These are phyloP conservation scores for Perilla frutescens DNA, from an alignment of 257 asterid species.

Conservation along the genomic window DNA sequence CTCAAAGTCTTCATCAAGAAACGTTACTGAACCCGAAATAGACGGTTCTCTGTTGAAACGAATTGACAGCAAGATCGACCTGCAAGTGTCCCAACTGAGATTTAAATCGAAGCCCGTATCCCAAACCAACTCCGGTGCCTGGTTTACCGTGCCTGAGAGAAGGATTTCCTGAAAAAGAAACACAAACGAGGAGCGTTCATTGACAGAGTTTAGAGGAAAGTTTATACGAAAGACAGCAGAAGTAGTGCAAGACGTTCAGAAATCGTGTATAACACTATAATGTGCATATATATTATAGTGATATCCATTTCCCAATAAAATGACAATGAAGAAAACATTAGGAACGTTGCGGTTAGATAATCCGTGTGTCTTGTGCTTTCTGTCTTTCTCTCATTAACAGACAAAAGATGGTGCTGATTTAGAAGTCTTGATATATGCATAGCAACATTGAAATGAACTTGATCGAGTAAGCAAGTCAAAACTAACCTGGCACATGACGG, in stretches of 20 bases:
- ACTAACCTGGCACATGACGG: constrained; percentile 93
- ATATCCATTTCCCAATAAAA: constrained; percentile 1
- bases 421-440: constrained; percentile 17
- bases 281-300: neutral
- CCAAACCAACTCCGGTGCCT: constrained; percentile 79
- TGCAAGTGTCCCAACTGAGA: constrained; percentile 83
- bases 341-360: no score
- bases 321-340: neutral
- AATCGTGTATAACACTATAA: neutral
- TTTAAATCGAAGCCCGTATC: constrained; percentile 86
- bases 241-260: neutral
- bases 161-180: constrained; percentile 70
- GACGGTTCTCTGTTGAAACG: constrained; percentile 73
- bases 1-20: constrained; percentile 41
- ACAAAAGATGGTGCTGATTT: neutral
- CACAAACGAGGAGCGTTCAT: neutral
- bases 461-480: constrained; percentile 21
- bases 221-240: neutral
- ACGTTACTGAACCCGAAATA: constrained; percentile 81
- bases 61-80: constrained; percentile 79
- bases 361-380: constrained; percentile 3
- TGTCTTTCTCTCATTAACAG: constrained; percentile 21
- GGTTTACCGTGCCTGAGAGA: constrained; percentile 92
- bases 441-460: neutral
- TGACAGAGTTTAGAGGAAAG: neutral